phyloP scores from a whole-genome alignment of 306 rosid species.

The Glycine soja region DNA sequence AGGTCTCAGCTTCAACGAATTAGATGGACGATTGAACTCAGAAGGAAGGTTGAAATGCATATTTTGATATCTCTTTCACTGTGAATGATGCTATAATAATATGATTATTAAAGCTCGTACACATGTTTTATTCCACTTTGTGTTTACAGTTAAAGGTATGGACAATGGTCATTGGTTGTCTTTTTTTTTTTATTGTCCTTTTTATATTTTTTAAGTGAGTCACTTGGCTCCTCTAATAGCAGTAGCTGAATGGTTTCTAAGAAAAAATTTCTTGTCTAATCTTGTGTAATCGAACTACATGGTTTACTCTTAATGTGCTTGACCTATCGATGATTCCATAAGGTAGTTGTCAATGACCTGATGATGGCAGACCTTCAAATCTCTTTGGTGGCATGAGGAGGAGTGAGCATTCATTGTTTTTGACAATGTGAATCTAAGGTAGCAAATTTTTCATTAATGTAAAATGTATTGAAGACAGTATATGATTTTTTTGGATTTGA shows the following conservation, averaged over 20 bases:
- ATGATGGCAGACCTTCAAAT: neutral
- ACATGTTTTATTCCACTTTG: conserved; percentile 41
- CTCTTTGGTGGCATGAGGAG: neutral
- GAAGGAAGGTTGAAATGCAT: conserved; percentile 48
- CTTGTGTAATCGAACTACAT: conserved; percentile 22
- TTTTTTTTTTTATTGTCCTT: conserved; percentile 1
- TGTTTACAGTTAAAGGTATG: conserved; percentile 47
- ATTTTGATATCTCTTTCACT: conserved; percentile 50
- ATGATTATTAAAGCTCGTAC: conserved; percentile 46
- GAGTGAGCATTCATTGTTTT: neutral
- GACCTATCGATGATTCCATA: neutral
- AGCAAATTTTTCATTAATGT: conserved; percentile 2
- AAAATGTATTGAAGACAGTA: neutral
- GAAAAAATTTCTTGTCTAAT: conserved; percentile 20
- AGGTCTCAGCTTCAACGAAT: conserved; percentile 34
- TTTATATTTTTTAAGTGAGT: neutral
- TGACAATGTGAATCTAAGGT: conserved; percentile 1
- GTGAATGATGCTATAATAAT: conserved; percentile 45
- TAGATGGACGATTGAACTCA: conserved; percentile 42
- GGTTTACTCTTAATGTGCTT: conserved; percentile 24
- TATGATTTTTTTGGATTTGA: neutral
- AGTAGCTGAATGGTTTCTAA: neutral
- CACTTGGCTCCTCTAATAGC: conserved; percentile 25
- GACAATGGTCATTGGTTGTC: conserved; percentile 27
- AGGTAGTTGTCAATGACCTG: too few species aligned